Percentiles rank a stretch among this genome's conserved stretches.
phyloP scores from a whole-genome alignment of 257 asterid species.

The Gentiana macrophylla region DNA sequence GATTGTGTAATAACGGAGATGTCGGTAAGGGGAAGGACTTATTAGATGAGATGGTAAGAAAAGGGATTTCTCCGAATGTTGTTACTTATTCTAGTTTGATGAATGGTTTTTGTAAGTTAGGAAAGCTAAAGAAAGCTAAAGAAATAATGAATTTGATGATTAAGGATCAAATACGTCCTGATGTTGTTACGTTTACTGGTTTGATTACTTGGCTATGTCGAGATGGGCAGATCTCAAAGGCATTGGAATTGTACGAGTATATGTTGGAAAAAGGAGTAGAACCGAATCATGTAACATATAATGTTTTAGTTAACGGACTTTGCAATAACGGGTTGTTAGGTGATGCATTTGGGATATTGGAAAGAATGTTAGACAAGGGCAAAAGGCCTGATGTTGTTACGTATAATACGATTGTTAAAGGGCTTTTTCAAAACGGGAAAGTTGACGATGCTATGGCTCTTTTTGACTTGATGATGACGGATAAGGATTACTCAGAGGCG shows the following conservation, averaged over 20 bases:
- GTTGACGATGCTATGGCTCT: conserved; percentile 41
- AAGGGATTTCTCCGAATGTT: conserved; percentile 43
- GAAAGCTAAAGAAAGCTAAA: conserved; percentile 43
- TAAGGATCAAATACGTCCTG: conserved; percentile 42
- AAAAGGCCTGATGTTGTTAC: conserved; percentile 46
- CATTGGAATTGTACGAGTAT: conserved; percentile 42
- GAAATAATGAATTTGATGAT: conserved; percentile 44
- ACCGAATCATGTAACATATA: conserved; percentile 38
- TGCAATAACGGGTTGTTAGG: conserved; percentile 38
- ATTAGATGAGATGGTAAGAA: conserved; percentile 38
- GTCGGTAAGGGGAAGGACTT: conserved; percentile 38
- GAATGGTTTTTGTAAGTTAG: conserved; percentile 43
- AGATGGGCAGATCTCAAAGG: conserved; percentile 38
- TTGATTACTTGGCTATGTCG: conserved; percentile 47
- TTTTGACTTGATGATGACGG: conserved; percentile 35
- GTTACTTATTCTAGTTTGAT: conserved; percentile 52
- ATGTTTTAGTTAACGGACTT: conserved; percentile 43
- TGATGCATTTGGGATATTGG: conserved; percentile 44
- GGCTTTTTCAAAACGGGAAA: conserved; percentile 46
- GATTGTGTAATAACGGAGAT: conserved; percentile 37
- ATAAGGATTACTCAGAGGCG: conserved; percentile 26
- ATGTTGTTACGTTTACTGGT: conserved; percentile 40
- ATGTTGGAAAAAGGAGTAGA: conserved; percentile 50
- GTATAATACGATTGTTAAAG: conserved; percentile 37
- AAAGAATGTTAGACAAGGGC: conserved; percentile 40